Evolutionary conservation across 2,329 filamentous ascomycete species (phyloP).

Genomic region (Beauveria sp.): DNA sequence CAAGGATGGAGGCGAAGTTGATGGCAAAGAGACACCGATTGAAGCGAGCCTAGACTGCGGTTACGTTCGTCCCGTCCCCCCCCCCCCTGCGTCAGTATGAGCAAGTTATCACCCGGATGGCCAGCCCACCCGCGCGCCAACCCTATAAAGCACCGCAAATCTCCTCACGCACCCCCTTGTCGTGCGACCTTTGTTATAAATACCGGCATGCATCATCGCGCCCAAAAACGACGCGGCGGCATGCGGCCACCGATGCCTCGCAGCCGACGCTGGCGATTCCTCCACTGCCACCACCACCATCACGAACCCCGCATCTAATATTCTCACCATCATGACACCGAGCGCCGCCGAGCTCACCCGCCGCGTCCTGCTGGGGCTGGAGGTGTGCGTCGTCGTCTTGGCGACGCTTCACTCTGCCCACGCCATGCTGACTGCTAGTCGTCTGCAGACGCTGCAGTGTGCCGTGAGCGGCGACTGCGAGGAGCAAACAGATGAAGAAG

Average conservation of each 20-base stretch:
- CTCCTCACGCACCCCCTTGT: neutral
- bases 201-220: neutral
- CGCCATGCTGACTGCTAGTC: neutral
- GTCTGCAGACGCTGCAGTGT: constrained; percentile 2
- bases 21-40: too few species aligned
- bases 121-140: neutral
- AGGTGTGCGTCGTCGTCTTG: neutral
- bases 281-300: neutral
- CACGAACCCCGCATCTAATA: neutral
- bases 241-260: neutral
- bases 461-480: neutral
- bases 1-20: neutral
- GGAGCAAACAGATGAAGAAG: neutral
- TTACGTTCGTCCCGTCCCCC: neutral
- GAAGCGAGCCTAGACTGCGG: neutral
- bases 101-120: constrained; percentile 23
- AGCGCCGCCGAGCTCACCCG: neutral
- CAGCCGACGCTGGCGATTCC: neutral
- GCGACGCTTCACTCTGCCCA: constrained; percentile 1
- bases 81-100: constrained; percentile 21
- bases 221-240: neutral
- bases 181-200: neutral
- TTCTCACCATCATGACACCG: neutral
- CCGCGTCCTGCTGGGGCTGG: neutral
- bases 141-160: constrained; percentile 11